phyloP scores from a whole-genome alignment of 2,329 filamentous ascomycete genomes.

The Tolypocladium amazonense region DNA sequence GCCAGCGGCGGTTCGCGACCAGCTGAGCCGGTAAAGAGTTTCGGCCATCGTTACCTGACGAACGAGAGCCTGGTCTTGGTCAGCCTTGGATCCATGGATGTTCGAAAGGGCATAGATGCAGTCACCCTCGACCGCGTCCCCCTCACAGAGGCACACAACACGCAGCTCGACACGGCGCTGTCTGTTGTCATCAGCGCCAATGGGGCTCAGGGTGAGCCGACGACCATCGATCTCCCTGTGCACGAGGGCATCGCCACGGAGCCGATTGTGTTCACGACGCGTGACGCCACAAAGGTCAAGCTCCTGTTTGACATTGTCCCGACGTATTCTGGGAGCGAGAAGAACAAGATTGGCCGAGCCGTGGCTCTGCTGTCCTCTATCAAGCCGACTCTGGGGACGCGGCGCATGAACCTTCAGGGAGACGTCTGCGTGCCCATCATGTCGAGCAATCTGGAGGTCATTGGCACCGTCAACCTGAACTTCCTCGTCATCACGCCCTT shows the following conservation, averaged over 20 bases:
- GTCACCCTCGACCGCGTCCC: constrained; percentile 85
- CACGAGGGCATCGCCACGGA: constrained; percentile 92
- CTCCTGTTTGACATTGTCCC: constrained; percentile 91
- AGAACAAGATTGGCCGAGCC: constrained; percentile 79
- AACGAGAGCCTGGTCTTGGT: constrained; percentile 85
- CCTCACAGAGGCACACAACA: constrained; percentile 77
- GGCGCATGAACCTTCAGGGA: constrained; percentile 84
- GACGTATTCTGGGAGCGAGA: constrained; percentile 83
- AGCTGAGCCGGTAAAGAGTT: constrained; percentile 80
- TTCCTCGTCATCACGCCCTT: constrained; percentile 94
- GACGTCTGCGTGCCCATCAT: constrained; percentile 89
- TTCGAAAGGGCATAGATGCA: constrained; percentile 67
- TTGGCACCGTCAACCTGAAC: constrained; percentile 93
- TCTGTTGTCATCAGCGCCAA: constrained; percentile 83
- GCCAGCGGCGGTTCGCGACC: constrained; percentile 30
- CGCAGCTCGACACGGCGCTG: constrained; percentile 86
- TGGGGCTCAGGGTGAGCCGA: constrained; percentile 76
- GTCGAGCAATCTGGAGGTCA: constrained; percentile 74
- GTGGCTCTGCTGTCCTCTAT: constrained; percentile 82
- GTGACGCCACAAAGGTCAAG: constrained; percentile 70
- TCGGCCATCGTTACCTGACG: constrained; percentile 89
- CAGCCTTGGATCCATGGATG: constrained; percentile 90
- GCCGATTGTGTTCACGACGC: constrained; percentile 79
- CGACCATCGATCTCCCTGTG: constrained; percentile 82
- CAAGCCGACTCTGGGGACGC: constrained; percentile 70